Percentiles rank a stretch among this genome's conserved stretches.
Conservation (phyloP, 108 stramenopile species). For the Nannochloropsis salina region DNA sequence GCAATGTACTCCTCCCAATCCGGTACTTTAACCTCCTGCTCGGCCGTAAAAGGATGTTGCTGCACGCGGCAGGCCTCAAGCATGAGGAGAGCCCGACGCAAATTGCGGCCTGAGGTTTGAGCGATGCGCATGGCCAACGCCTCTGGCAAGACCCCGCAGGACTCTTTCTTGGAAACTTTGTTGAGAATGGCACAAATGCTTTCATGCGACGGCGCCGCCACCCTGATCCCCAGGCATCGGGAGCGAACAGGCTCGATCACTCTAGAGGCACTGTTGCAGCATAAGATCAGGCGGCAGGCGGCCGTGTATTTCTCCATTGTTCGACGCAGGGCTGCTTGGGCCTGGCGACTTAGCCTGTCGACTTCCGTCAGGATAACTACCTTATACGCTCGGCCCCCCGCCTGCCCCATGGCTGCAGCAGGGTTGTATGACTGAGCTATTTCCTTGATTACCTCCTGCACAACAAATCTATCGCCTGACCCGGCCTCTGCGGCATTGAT, state of each 20-base stretch:
- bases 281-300: constrained; percentile 87
- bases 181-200: constrained; percentile 33
- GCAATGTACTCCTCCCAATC: constrained; percentile 95
- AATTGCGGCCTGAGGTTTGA: constrained; percentile 70
- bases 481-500: constrained; percentile 93
- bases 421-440: constrained; percentile 62
- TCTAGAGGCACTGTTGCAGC: constrained; percentile 75
- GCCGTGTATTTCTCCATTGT: constrained; percentile 96
- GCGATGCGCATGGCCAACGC: constrained; percentile 71
- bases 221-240: constrained; percentile 88
- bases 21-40: constrained; percentile 45
- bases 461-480: constrained; percentile 81
- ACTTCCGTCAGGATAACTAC: constrained; percentile 88
- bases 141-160: constrained; percentile 56
- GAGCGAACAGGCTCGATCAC: constrained; percentile 86
- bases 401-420: background rate
- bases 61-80: constrained; percentile 85
- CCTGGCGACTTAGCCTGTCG: constrained; percentile 69
- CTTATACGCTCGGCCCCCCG: constrained; percentile 57
- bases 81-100: constrained; percentile 92
- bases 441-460: constrained; percentile 98
- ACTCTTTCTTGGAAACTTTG: constrained; percentile 24
- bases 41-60: constrained; percentile 30
- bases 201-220: constrained; percentile 70
- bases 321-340: constrained; percentile 65